A percentile compares a stretch with the other conserved stretches of the same genome.
phyloP scores from a whole-genome alignment of 2,329 filamentous ascomycete species.

The Blastomyces silverae region DNA sequence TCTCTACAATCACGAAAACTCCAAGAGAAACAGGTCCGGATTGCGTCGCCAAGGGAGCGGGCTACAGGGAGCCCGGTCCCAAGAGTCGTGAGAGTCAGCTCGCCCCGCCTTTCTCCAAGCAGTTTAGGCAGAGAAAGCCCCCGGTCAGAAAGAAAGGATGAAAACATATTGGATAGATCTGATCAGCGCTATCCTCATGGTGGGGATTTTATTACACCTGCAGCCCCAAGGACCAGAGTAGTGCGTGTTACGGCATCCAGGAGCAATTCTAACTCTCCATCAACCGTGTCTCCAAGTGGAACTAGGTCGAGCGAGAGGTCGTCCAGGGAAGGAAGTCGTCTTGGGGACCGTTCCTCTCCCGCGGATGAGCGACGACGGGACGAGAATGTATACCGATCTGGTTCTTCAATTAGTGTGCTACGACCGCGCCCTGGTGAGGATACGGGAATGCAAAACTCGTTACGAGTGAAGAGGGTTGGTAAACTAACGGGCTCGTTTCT shows the following conservation, averaged over 20 bases:
- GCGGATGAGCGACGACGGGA: conserved; percentile 33
- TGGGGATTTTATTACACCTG: conserved; percentile 43
- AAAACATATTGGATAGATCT: conserved; percentile 21
- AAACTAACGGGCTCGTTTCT: conserved; percentile 70
- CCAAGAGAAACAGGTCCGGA: conserved; percentile 32
- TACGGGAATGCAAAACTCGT: conserved; percentile 60
- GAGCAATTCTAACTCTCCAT: conserved; percentile 38
- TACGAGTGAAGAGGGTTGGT: conserved; percentile 69
- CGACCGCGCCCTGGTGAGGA: conserved; percentile 54
- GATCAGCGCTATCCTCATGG: conserved; percentile 16
- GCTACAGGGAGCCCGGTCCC: conserved; percentile 40
- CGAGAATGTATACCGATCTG: conserved; percentile 30
- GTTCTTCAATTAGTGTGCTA: conserved; percentile 33
- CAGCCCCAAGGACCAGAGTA: conserved; percentile 40
- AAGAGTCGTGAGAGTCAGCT: conserved; percentile 37
- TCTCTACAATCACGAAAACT: conserved; percentile 10
- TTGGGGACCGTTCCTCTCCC: conserved; percentile 28
- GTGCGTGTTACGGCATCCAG: conserved; percentile 39
- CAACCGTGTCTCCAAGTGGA: conserved; percentile 34
- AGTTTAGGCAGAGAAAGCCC: conserved; percentile 36
- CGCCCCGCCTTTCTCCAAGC: conserved; percentile 24
- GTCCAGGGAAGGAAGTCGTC: conserved; percentile 28
- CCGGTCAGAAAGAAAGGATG: conserved; percentile 34
- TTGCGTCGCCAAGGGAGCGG: conserved; percentile 34
- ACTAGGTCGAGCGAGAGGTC: conserved; percentile 30